Conservation (phyloP, 2,329 filamentous ascomycete genomes). For the Pseudocercospora macadamiae region DNA sequence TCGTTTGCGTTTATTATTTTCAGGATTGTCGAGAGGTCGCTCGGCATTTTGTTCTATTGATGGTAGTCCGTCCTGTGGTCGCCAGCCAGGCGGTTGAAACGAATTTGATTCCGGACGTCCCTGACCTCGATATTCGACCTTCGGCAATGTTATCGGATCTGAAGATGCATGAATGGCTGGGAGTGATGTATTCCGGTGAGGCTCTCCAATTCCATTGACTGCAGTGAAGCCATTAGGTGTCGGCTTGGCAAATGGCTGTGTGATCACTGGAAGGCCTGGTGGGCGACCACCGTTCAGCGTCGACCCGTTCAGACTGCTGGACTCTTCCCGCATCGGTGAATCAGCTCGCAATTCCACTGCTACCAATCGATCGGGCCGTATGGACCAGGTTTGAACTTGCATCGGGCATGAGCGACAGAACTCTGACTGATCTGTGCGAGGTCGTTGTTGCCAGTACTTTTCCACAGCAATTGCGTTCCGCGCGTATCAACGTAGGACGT, state of each 20-base stretch:
- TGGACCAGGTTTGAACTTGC: constrained; percentile 11
- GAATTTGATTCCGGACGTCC: constrained; percentile 8
- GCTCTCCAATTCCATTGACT: constrained; percentile 38
- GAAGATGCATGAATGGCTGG: constrained; percentile 20
- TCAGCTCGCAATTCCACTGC: constrained; percentile 18
- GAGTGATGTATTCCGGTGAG: constrained; percentile 22
- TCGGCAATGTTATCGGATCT: constrained; percentile 11
- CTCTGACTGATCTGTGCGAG: not conserved
- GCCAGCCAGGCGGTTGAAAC: constrained; percentile 27
- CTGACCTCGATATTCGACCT: constrained; percentile 11
- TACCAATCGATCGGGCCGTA: constrained; percentile 19
- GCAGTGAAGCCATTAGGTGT: constrained; percentile 35
- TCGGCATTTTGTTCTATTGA: constrained; percentile 5
- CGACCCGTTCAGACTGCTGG: constrained; percentile 22
- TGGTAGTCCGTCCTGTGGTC: constrained; percentile 22
- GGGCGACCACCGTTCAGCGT: constrained; percentile 19
- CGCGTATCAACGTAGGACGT: not conserved
- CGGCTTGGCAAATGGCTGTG: constrained; percentile 23
- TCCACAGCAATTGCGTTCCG: constrained; percentile 6
- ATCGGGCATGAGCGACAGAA: constrained; percentile 20
- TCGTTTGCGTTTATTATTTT: constrained; percentile 32
- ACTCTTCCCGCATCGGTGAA: constrained; percentile 29
- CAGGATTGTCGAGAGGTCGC: not conserved
- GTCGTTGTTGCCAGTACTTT: constrained; percentile 4
- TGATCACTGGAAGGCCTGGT: constrained; percentile 24